These are phyloP conservation scores for Secale cereale DNA, from an alignment of 176 grass and related monocot genomes.

Conservation along the genomic window DNA sequence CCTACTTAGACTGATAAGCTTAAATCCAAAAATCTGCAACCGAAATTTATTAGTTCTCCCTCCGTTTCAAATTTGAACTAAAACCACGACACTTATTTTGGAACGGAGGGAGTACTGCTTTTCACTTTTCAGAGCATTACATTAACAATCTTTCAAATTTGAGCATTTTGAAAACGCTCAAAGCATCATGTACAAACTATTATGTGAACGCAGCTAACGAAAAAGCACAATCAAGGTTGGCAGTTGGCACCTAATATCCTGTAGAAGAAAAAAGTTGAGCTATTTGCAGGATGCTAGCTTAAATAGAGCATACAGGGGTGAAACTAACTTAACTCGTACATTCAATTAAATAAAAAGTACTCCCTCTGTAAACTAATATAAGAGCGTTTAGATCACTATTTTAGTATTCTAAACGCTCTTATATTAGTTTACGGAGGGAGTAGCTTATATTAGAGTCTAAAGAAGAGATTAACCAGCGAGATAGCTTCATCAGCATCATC, in stretches of 20 bases:
- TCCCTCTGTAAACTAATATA: too few relatives aligned
- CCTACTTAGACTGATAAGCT: background rate
- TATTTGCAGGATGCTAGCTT: background rate
- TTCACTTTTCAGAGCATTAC: background rate
- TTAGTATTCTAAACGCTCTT: too few relatives aligned
- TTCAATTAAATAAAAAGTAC: background rate
- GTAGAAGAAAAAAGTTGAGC: background rate
- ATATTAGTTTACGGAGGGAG: too few relatives aligned
- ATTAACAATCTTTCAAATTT: background rate
- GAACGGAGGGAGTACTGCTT: too few relatives aligned
- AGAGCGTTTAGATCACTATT: too few relatives aligned
- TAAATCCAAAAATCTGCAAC: background rate
- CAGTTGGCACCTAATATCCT: background rate
- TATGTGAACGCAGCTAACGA: background rate
- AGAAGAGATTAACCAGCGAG: constrained; percentile 64
- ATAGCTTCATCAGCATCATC: constrained; percentile 98
- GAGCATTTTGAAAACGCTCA: background rate
- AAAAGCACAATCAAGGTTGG: background rate
- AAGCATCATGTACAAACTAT: background rate
- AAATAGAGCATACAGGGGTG: background rate
- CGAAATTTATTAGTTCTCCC: background rate
- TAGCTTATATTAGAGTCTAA: background rate
- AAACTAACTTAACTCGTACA: background rate
- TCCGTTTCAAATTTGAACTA: too few relatives aligned
- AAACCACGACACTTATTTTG: too few relatives aligned